Evolutionary conservation across 2,329 filamentous ascomycete genomes (phyloP), one percentile per base, ranked within the genome.

Genomic region (Biscogniauxia mediterranea): DNA sequence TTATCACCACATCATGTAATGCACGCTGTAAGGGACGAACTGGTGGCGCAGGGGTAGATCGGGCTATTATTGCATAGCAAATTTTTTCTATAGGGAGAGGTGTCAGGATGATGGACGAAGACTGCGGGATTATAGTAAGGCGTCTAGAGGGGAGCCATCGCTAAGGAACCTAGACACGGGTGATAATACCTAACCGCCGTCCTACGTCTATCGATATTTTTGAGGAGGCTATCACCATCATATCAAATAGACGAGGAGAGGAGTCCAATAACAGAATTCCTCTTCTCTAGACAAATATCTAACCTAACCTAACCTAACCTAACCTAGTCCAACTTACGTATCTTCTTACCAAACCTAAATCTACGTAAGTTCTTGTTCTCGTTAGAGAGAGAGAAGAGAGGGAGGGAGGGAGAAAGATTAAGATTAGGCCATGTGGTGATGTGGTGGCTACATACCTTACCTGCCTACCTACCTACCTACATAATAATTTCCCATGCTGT

Each of bases 11-110:
- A 59, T 60, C 63, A 61, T 60, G 58, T 61, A 59, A 63, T 61
- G 60, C 67, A 66, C 61, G 63, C 63, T 69, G 68, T 66, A 70
- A 70, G 67, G 67, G 66, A 68, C 66, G 57, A 65, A 62, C 63
- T 58, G 61, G 59, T 68, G 66, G 66, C 57, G 58, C 61, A 64
- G 64, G 61, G 61, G 28, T 63, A n/a, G 56, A 52, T 50, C 32
- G 46, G 59, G 60, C 19, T 64, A 61, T 60, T 62, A 61, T 61
- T 62, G 61, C 62, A 64, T 63, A 64, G 54, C 58, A 61, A n/a
- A n/a, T n/a, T 59, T 26, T 58, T 60, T 46, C 17, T 46, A 23
- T 21, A 55, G 58, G 61, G 61, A 64, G 57, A 58, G 60, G 60
- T 58, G 58, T 62, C 49, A 54, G 66, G 52, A 67, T 66, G 61